Conservation (phyloP, 139 green algal genomes). For the Chlorella sp. region DNA sequence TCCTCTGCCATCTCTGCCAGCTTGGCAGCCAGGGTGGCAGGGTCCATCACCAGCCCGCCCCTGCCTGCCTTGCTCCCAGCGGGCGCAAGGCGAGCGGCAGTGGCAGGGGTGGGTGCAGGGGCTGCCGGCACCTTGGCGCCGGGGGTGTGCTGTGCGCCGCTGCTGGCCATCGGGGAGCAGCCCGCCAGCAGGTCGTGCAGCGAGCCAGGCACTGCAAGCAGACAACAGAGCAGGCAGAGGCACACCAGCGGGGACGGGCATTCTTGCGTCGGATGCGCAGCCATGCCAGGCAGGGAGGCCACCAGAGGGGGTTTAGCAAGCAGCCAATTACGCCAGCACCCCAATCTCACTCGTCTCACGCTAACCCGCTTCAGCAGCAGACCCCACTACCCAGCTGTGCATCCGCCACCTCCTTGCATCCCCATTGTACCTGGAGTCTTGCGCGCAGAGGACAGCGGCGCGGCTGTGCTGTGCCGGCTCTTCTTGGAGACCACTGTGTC, state of each 20-base stretch:
- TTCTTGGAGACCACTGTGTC: conserved; percentile 39
- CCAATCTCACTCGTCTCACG: not conserved
- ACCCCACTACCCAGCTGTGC: too few relatives aligned
- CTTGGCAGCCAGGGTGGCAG: conserved; percentile 38
- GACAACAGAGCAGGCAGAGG: not conserved
- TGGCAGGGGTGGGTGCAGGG: conserved; percentile 43
- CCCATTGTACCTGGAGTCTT: conserved; percentile 14
- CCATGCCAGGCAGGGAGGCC: not conserved
- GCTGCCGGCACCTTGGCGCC: conserved; percentile 13
- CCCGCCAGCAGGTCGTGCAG: conserved; percentile 12
- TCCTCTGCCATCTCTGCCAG: conserved; percentile 30
- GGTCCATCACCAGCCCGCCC: conserved; percentile 16
- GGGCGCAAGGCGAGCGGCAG: not conserved
- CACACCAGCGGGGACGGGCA: not conserved
- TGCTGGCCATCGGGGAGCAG: not conserved
- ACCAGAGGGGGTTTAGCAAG: not conserved
- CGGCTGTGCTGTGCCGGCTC: not conserved
- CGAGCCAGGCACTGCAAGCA: conserved; percentile 19
- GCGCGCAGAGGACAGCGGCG: not conserved
- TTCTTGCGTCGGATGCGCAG: not conserved
- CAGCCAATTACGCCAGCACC: not conserved
- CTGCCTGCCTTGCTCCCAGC: not conserved
- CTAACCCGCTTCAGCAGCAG: too few relatives aligned
- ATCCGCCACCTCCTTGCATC: not conserved
- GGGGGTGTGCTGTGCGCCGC: not conserved